phyloP scores from a whole-genome alignment of 1,284 basidiomycete genomes.

The Golubevia sp. region DNA sequence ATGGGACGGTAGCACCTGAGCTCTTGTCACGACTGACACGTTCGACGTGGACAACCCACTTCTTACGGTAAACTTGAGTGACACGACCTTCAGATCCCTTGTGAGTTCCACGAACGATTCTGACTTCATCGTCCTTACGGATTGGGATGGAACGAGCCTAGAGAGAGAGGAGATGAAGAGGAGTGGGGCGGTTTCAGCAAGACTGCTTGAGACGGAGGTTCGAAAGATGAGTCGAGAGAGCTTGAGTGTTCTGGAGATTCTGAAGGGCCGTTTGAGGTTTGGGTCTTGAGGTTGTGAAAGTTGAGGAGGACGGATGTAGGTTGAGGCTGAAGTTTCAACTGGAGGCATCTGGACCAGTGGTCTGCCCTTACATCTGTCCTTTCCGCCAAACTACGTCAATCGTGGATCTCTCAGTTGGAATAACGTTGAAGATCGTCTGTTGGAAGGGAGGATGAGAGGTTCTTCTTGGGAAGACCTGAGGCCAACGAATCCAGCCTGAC shows the following conservation, averaged over 20 bases:
- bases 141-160: slow-evolving; percentile 90
- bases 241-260: too few relatives aligned
- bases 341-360: neutral
- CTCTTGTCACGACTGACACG: slow-evolving; percentile 97
- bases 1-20: slow-evolving; percentile 89
- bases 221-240: neutral
- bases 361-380: neutral
- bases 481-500: too few relatives aligned
- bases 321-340: neutral
- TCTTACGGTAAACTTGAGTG: slow-evolving; percentile 88
- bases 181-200: neutral
- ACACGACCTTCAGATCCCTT: slow-evolving; percentile 77
- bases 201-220: neutral
- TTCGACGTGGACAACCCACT: slow-evolving; percentile 98
- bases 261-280: too few relatives aligned
- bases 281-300: neutral
- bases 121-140: slow-evolving; percentile 97
- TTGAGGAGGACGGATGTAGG: slow-evolving; percentile 6
- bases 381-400: neutral
- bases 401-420: neutral
- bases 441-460: too few relatives aligned
- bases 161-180: slow-evolving; percentile 6
- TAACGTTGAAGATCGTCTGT: too few relatives aligned
- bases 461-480: too few relatives aligned
- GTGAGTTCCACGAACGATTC: slow-evolving; percentile 77